These are phyloP conservation scores for Macaranga tanarius DNA, from an alignment of 441 rosid species.

Conservation along the genomic window DNA sequence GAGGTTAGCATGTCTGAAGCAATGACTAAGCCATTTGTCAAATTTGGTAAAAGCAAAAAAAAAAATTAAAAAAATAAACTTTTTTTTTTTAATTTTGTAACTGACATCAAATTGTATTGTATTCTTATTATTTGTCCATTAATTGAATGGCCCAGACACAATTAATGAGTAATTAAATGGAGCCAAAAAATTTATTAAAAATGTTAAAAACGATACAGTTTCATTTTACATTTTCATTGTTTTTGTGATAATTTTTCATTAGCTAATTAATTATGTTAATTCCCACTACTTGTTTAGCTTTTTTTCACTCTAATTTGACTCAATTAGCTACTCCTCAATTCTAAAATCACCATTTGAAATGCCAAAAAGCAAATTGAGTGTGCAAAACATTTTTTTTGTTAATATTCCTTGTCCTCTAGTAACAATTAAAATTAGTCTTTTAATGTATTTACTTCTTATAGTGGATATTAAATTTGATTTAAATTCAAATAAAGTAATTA, in stretches of 20 bases:
- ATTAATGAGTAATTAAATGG: constrained; percentile 18
- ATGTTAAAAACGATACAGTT: neutral
- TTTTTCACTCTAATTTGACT: neutral
- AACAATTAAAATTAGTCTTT: neutral
- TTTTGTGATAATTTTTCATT: neutral
- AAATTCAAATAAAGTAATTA: no score
- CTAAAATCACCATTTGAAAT: neutral
- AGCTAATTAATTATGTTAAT: neutral
- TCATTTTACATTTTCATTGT: neutral
- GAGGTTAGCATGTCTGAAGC: neutral
- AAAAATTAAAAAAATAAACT: no score
- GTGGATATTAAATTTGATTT: neutral
- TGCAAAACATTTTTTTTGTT: neutral
- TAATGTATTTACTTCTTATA: neutral
- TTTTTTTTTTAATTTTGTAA: constrained; percentile 27
- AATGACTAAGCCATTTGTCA: constrained; percentile 21
- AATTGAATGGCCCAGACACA: constrained; percentile 13
- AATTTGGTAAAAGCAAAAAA: constrained; percentile 13
- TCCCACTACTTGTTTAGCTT: neutral
- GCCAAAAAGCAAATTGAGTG: neutral
- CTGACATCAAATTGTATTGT: constrained; percentile 20
- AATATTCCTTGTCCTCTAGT: neutral
- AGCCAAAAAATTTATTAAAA: constrained; percentile 6
- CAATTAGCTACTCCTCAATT: neutral
- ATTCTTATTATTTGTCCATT: constrained; percentile 8